Conservation (phyloP, 768 basidiomycete genomes). For the Chalciporus chontae region DNA sequence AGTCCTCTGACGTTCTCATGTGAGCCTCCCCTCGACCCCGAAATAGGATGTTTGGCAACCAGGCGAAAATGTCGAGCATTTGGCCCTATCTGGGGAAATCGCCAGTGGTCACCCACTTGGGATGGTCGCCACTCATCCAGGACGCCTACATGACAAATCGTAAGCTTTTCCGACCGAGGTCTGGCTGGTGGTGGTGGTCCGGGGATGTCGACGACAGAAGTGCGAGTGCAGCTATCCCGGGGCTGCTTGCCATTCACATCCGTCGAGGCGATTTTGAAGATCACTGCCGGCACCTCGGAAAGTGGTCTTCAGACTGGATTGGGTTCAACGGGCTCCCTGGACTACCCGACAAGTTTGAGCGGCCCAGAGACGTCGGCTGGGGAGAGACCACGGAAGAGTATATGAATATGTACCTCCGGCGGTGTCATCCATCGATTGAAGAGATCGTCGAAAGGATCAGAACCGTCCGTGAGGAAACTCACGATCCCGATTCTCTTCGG, state of each 20-base stretch:
- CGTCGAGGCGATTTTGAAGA: conserved; percentile 47
- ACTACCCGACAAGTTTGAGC: conserved; percentile 35
- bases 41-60: no score
- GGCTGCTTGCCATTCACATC: conserved; percentile 48
- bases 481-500: conserved; percentile 22
- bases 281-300: conserved; percentile 41
- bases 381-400: conserved; percentile 1
- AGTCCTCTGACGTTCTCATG: no score
- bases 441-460: conserved; percentile 40
- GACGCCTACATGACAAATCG: conserved; percentile 31
- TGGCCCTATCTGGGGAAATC: conserved; percentile 33
- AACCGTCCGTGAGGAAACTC: conserved; percentile 27
- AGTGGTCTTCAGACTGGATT: conserved; percentile 35
- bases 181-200: no score
- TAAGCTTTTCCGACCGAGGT: no score
- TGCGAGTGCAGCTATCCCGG: conserved; percentile 22
- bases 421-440: conserved; percentile 42
- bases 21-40: no score
- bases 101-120: conserved; percentile 34
- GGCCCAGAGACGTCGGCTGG: conserved; percentile 7
- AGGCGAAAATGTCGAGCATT: conserved; percentile 3
- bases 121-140: conserved; percentile 36
- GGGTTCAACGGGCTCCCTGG: conserved; percentile 45
- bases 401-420: conserved; percentile 23
- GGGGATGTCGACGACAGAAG: no score